phyloP scores from a whole-genome alignment of 2,329 filamentous ascomycete genomes.

The Ustulina deusta region DNA sequence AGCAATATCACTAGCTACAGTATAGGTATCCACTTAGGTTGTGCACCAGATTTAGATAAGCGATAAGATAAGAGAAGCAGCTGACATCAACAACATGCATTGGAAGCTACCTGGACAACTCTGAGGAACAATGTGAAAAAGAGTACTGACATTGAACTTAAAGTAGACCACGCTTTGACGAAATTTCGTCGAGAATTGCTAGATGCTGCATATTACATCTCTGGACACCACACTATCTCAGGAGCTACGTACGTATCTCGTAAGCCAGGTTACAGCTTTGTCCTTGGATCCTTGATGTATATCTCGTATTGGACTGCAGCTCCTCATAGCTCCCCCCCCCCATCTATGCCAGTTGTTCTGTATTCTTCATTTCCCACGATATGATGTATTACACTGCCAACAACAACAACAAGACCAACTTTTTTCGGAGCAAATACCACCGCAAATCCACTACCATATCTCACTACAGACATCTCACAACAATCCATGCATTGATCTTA shows the following conservation, averaged over 20 bases:
- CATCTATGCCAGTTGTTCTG: constrained; percentile 31
- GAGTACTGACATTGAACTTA: too few relatives aligned
- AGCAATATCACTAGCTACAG: background rate
- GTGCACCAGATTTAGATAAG: constrained; percentile 6
- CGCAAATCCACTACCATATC: constrained; percentile 22
- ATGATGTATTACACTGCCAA: constrained; percentile 32
- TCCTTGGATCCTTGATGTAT: constrained; percentile 39
- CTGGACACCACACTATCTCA: constrained; percentile 31
- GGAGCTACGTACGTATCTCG: constrained; percentile 41
- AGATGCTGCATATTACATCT: constrained; percentile 40
- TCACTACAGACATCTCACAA: constrained; percentile 10
- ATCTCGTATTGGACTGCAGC: constrained; percentile 34
- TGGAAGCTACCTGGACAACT: background rate
- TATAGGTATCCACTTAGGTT: constrained; percentile 26
- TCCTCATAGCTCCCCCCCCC: constrained; percentile 4
- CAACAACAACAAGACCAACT: constrained; percentile 9
- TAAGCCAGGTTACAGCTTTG: constrained; percentile 36
- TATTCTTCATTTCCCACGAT: constrained; percentile 30
- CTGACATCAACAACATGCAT: background rate
- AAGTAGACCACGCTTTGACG: constrained; percentile 1
- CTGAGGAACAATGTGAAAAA: too few relatives aligned
- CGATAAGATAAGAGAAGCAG: constrained; percentile 41
- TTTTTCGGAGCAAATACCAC: constrained; percentile 30
- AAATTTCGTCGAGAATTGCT: constrained; percentile 26
- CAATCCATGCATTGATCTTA: background rate